These are phyloP conservation scores for Mycena maculata DNA, from an alignment of 768 basidiomycete genomes.

Conservation along the genomic window DNA sequence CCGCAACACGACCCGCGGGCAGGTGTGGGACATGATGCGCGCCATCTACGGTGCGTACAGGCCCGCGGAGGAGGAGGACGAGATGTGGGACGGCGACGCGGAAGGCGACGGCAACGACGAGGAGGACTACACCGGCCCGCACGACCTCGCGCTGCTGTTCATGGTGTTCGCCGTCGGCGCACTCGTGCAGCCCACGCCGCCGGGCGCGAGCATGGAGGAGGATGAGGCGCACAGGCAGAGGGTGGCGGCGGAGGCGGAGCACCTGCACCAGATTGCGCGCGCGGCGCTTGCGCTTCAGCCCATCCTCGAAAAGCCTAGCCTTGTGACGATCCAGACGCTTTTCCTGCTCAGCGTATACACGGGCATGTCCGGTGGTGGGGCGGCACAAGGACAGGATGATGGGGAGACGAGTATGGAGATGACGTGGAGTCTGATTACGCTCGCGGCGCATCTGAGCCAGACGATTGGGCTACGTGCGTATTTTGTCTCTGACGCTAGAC, in stretches of 20 bases:
- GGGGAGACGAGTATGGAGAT: conserved; percentile 77
- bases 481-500: background rate
- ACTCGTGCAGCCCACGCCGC: conserved; percentile 51
- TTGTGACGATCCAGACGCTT: conserved; percentile 77
- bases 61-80: conserved; percentile 13
- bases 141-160: conserved; percentile 63
- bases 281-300: conserved; percentile 76
- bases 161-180: conserved; percentile 66
- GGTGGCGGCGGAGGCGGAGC: conserved; percentile 61
- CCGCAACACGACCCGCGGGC: conserved; percentile 57
- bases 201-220: conserved; percentile 9
- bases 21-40: conserved; percentile 57
- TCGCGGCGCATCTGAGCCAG: conserved; percentile 75
- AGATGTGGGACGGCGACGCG: conserved; percentile 33
- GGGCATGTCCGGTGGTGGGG: conserved; percentile 53
- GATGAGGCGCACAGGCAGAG: background rate
- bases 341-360: conserved; percentile 76
- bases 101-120: conserved; percentile 42
- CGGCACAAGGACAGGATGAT: conserved; percentile 54
- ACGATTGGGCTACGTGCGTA: conserved; percentile 80
- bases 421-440: conserved; percentile 73
- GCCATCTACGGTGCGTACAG: conserved; percentile 49
- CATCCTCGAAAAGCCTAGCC: conserved; percentile 76
- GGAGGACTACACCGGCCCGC: conserved; percentile 57
- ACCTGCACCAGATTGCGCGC: conserved; percentile 72